phyloP scores from a whole-genome alignment of 305 asterid species.

The Fraxinus ornus region DNA sequence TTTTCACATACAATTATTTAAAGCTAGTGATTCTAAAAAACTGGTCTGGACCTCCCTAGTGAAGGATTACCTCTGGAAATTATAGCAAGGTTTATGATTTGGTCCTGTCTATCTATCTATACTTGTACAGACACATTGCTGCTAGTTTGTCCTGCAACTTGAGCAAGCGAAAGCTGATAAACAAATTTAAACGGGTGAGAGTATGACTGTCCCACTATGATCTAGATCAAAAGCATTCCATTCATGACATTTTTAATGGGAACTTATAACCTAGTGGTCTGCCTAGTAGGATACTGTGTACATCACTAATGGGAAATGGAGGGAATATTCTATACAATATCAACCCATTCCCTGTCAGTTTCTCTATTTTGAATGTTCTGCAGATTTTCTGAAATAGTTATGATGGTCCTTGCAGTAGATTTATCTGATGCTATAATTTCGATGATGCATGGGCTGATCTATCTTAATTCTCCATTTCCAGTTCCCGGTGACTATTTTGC shows the following conservation, averaged over 20 bases:
- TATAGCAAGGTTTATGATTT: neutral
- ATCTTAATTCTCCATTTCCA: constrained; percentile 37
- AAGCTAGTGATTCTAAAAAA: constrained; percentile 7
- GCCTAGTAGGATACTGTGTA: constrained; percentile 11
- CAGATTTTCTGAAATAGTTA: neutral
- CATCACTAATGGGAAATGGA: neutral
- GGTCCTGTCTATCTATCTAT: neutral
- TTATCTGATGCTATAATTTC: constrained; percentile 19
- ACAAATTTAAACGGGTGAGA: neutral
- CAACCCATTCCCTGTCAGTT: constrained; percentile 10
- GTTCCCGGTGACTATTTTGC: constrained; percentile 94
- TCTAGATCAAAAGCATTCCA: neutral
- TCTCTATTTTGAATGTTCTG: neutral
- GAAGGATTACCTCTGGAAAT: constrained; percentile 3
- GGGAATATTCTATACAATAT: neutral
- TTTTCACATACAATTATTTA: constrained; percentile 8
- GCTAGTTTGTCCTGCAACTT: constrained; percentile 9
- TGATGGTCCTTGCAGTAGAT: constrained; percentile 2
- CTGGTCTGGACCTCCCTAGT: neutral
- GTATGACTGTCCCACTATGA: neutral
- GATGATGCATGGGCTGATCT: constrained; percentile 28
- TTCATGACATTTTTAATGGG: constrained; percentile 3
- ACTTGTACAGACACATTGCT: neutral
- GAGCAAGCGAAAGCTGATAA: constrained; percentile 10
- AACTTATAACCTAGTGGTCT: neutral